phyloP scores from a whole-genome alignment of 352 stramenopile genomes.

The Phytophthora kernoviae region DNA sequence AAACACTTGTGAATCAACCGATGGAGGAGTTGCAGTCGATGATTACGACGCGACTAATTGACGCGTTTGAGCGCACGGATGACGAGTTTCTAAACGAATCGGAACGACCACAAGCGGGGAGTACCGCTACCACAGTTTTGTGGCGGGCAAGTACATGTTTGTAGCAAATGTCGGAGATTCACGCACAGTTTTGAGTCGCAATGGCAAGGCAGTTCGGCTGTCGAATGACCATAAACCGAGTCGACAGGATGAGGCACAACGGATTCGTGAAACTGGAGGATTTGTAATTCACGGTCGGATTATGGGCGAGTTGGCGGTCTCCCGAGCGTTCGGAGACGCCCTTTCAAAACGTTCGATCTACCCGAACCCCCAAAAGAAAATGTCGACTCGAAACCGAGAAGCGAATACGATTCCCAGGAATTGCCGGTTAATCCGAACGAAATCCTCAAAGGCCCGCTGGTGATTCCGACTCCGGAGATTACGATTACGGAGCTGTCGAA shows the following conservation, averaged over 20 bases:
- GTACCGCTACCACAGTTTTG: constrained; percentile 94
- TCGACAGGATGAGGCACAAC: constrained; percentile 92
- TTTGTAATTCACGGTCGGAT: constrained; percentile 92
- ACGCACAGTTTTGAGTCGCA: constrained; percentile 92
- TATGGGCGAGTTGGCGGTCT: constrained; percentile 91
- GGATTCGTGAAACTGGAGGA: constrained; percentile 93
- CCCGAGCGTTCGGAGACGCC: constrained; percentile 89
- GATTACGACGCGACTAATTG: constrained; percentile 53
- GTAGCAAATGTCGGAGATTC: constrained; percentile 97
- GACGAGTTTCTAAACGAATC: constrained; percentile 73
- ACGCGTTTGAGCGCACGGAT: constrained; percentile 73
- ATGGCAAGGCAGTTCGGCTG: constrained; percentile 86
- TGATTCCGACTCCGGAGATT: constrained; percentile 82
- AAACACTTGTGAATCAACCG: constrained; percentile 35
- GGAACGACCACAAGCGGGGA: constrained; percentile 83
- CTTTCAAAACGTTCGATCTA: constrained; percentile 94
- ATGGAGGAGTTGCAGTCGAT: constrained; percentile 52
- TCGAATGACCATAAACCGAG: constrained; percentile 97
- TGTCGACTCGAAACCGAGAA: constrained; percentile 54
- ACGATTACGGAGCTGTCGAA: constrained; percentile 73
- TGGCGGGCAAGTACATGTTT: constrained; percentile 93
- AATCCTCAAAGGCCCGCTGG: constrained; percentile 81
- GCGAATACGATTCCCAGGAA: constrained; percentile 80
- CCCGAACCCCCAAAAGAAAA: constrained; percentile 46
- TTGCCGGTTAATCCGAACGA: constrained; percentile 84